A percentile compares a stretch with the other conserved stretches of the same genome.
Evolutionary conservation across 768 basidiomycete species (phyloP).

Genomic region (Tephrocybe sp.): DNA sequence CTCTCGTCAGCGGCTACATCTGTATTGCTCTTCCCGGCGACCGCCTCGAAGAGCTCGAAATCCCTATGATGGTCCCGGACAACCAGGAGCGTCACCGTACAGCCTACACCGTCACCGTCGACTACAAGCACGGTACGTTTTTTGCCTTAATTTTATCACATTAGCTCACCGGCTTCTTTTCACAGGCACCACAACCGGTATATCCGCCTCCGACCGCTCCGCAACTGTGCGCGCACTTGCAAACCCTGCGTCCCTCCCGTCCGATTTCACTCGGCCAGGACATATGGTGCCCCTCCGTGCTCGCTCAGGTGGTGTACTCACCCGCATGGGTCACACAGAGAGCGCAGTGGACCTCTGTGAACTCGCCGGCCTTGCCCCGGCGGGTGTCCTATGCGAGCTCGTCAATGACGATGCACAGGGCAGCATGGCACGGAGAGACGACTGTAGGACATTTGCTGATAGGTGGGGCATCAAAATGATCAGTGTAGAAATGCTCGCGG

Average conservation of each 20-base stretch:
- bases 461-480: constrained; percentile 92
- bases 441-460: constrained; percentile 89
- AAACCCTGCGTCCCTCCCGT: constrained; percentile 47
- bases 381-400: constrained; percentile 90
- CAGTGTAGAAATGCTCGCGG: constrained; percentile 81
- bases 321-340: constrained; percentile 94
- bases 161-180: constrained; percentile 6
- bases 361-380: constrained; percentile 66
- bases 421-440: constrained; percentile 93
- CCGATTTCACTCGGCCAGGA: constrained; percentile 89
- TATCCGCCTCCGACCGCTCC: constrained; percentile 93
- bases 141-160: constrained; percentile 11
- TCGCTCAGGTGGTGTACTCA: constrained; percentile 79
- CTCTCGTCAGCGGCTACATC: constrained; percentile 76
- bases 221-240: constrained; percentile 86
- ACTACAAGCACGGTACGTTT: constrained; percentile 80
- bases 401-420: constrained; percentile 91
- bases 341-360: constrained; percentile 83
- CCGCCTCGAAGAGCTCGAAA: constrained; percentile 72
- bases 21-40: constrained; percentile 82
- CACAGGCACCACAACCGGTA: constrained; percentile 90
- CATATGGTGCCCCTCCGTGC: constrained; percentile 95
- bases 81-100: constrained; percentile 93
- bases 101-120: constrained; percentile 94
- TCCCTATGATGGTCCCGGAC: constrained; percentile 92